Percentiles rank a stretch among this genome's conserved stretches.
These are phyloP conservation scores for Cymbopogon citratus DNA, from an alignment of 176 grass and related monocot genomes.

Conservation along the genomic window DNA sequence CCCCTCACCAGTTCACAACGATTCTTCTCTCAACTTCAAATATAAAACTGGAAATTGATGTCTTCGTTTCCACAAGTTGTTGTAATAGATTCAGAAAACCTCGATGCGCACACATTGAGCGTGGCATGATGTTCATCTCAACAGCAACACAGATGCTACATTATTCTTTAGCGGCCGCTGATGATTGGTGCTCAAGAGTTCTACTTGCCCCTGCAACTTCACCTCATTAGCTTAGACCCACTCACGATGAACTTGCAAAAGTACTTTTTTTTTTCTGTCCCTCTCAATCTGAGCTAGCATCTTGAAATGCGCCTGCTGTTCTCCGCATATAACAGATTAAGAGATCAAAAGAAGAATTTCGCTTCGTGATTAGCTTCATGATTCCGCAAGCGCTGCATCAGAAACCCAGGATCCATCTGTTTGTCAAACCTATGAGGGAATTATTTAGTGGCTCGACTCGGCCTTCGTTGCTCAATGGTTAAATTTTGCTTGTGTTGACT, in stretches of 20 bases:
- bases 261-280: background rate
- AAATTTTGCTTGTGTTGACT: slow-evolving; percentile 36
- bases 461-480: background rate
- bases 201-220: slow-evolving; percentile 3
- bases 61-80: background rate
- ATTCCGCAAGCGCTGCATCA: slow-evolving; percentile 20
- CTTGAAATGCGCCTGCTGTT: slow-evolving; percentile 13
- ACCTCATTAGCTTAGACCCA: background rate
- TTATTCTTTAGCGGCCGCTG: background rate
- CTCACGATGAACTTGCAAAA: slow-evolving; percentile 3
- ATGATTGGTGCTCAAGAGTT: slow-evolving; percentile 26
- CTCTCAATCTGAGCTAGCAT: slow-evolving; percentile 18
- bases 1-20: background rate
- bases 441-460: background rate
- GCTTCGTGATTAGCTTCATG: slow-evolving; percentile 11
- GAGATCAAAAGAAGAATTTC: slow-evolving; percentile 18
- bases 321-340: slow-evolving; percentile 25
- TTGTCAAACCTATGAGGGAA: background rate
- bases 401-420: background rate
- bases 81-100: slow-evolving; percentile 27
- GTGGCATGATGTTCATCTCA: slow-evolving; percentile 13
- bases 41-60: slow-evolving; percentile 1
- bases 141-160: background rate
- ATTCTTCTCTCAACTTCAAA: slow-evolving; percentile 8
- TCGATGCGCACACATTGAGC: background rate